phyloP scores from a whole-genome alignment of 2,329 filamentous ascomycete genomes.

The Fusarium tuaranense region DNA sequence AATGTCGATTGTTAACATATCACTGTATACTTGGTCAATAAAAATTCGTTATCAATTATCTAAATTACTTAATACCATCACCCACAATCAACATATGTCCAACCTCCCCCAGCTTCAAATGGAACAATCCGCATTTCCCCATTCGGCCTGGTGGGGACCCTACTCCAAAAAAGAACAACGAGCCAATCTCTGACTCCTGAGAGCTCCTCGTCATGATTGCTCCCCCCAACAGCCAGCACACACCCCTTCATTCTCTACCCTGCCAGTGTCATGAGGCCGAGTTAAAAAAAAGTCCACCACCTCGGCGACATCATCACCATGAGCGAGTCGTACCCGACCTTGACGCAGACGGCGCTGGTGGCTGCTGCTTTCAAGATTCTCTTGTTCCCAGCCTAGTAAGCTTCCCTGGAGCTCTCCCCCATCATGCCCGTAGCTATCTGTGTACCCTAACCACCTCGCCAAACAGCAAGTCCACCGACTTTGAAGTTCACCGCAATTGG shows the following conservation, averaged over 20 bases:
- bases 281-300: conserved; percentile 3
- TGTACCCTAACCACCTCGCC: conserved; percentile 2
- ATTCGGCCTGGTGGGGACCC: conserved; percentile 10
- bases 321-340: conserved; percentile 86
- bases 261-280: conserved; percentile 41
- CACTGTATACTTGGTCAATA: background rate
- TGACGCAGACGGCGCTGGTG: conserved; percentile 87
- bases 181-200: conserved; percentile 33
- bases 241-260: conserved; percentile 3
- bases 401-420: conserved; percentile 38
- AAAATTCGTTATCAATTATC: background rate
- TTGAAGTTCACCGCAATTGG: conserved; percentile 99
- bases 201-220: conserved; percentile 33
- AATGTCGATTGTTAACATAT: background rate
- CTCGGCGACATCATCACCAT: conserved; percentile 59
- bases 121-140: conserved; percentile 5
- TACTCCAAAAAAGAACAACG: conserved; percentile 29
- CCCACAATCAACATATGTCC: background rate
- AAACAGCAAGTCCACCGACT: conserved; percentile 94
- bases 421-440: background rate
- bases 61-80: background rate
- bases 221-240: background rate
- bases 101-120: background rate
- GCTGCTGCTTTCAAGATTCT: conserved; percentile 91
- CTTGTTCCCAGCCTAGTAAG: conserved; percentile 94